These are phyloP conservation scores for Pseudopyricularia javanii DNA, from an alignment of 2,329 filamentous ascomycete genomes.

Conservation along the genomic window DNA sequence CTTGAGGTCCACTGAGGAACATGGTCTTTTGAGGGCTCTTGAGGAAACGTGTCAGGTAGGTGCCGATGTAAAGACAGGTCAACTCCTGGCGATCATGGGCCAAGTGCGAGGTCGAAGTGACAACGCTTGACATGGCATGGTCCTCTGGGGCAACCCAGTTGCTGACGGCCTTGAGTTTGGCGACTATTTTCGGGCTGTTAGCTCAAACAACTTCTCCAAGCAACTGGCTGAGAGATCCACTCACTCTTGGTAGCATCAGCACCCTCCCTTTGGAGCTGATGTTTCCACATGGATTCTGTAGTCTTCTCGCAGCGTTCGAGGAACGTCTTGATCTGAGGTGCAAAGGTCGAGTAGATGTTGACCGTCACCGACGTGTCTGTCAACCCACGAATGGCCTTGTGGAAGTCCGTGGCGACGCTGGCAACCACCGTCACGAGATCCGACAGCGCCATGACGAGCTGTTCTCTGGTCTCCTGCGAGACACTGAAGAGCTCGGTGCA, in stretches of 20 bases:
- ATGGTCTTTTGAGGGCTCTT: not conserved
- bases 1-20: not conserved
- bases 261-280: not conserved
- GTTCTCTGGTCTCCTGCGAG: not conserved
- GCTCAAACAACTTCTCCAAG: not conserved
- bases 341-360: not conserved
- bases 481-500: not conserved
- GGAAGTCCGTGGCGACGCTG: not conserved
- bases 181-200: not conserved
- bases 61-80: not conserved
- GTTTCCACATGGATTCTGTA: not conserved
- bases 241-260: not conserved
- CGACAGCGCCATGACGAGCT: not conserved
- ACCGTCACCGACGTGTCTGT: not conserved
- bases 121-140: not conserved
- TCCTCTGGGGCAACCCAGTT: not conserved
- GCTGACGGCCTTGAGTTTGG: not conserved
- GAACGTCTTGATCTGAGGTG: not conserved
- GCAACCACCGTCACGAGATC: not conserved
- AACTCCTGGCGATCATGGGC: not conserved
- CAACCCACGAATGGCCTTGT: not conserved
- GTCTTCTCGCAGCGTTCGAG: not conserved
- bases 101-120: not conserved
- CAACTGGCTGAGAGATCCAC: not conserved
- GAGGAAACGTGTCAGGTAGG: not conserved